A percentile compares a stretch with the other conserved stretches of the same genome.
Evolutionary conservation across 2,329 filamentous ascomycete genomes (phyloP).

Genomic region (Plenodomus biglobosus): DNA sequence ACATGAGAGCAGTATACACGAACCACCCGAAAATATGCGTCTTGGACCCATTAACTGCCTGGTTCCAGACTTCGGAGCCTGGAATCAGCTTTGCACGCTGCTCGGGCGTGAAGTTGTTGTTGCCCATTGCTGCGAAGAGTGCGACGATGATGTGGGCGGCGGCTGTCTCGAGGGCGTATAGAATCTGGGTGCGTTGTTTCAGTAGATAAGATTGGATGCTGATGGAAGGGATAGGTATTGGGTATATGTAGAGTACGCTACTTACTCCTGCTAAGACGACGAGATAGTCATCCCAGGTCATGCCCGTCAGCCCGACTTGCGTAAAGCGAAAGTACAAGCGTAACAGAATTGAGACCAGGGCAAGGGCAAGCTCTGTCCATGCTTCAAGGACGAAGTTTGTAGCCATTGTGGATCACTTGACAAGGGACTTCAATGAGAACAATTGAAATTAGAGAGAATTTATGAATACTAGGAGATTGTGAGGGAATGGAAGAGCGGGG

Average conservation of each 20-base stretch:
- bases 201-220: no score
- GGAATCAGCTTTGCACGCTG: conserved; percentile 52
- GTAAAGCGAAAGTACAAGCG: conserved; percentile 55
- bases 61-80: conserved; percentile 50
- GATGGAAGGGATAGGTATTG: no score
- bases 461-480: no score
- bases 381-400: conserved; percentile 10
- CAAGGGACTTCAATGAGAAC: no score
- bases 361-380: conserved; percentile 11
- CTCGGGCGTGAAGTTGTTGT: conserved; percentile 51
- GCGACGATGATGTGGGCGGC: conserved; percentile 54
- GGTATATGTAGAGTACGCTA: background rate
- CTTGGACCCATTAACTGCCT: conserved; percentile 57
- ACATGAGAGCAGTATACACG: conserved; percentile 56
- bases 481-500: no score
- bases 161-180: conserved; percentile 55
- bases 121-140: conserved; percentile 1
- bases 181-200: conserved; percentile 38
- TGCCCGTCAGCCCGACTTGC: conserved; percentile 52
- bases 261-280: conserved; percentile 58
- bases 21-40: conserved; percentile 58
- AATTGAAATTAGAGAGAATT: no score
- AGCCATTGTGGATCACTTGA: background rate
- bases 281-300: conserved; percentile 62
- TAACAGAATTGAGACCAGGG: conserved; percentile 52